Evolutionary conservation across 1,139 yeast genomes (phyloP).

Genomic region (Geotrichum phurueaensis): DNA sequence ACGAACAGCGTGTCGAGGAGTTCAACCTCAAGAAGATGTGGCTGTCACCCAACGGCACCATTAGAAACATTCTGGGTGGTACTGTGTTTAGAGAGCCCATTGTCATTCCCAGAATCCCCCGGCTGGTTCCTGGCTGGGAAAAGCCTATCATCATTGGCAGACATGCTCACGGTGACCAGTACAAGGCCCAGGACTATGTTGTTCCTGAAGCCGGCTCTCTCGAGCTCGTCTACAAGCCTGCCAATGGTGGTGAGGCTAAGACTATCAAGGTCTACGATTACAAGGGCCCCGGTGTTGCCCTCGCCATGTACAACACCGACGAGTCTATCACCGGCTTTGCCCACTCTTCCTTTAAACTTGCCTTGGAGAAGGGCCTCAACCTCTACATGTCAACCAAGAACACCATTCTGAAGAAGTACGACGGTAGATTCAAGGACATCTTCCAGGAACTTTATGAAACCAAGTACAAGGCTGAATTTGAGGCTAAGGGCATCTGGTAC

Average conservation of each 20-base stretch:
- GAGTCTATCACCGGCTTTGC: conserved; percentile 88
- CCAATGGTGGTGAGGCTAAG: conserved; percentile 53
- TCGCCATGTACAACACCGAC: conserved; percentile 94
- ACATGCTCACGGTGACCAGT: conserved; percentile 96
- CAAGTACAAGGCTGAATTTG: conserved; percentile 65
- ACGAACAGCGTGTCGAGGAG: conserved; percentile 89
- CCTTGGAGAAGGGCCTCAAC: conserved; percentile 69
- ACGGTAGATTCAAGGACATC: conserved; percentile 90
- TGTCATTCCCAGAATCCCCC: conserved; percentile 81
- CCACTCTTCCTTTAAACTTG: conserved; percentile 83
- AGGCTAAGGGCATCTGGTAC: conserved; percentile 77
- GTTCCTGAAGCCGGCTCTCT: conserved; percentile 74
- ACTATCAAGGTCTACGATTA: conserved; percentile 64
- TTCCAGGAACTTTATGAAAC: conserved; percentile 74
- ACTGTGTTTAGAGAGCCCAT: conserved; percentile 96
- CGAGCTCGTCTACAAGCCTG: conserved; percentile 71
- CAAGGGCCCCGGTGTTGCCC: conserved; percentile 74
- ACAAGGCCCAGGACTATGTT: conserved; percentile 82
- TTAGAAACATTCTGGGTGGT: conserved; percentile 90
- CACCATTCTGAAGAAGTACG: conserved; percentile 88
- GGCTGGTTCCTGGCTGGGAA: conserved; percentile 90
- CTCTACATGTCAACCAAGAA: conserved; percentile 86
- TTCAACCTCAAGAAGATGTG: conserved; percentile 90
- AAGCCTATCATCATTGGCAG: conserved; percentile 93
- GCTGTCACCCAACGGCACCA: conserved; percentile 95